Evolutionary conservation across 768 basidiomycete species (phyloP).

Genomic region (Kondoa malvinella): DNA sequence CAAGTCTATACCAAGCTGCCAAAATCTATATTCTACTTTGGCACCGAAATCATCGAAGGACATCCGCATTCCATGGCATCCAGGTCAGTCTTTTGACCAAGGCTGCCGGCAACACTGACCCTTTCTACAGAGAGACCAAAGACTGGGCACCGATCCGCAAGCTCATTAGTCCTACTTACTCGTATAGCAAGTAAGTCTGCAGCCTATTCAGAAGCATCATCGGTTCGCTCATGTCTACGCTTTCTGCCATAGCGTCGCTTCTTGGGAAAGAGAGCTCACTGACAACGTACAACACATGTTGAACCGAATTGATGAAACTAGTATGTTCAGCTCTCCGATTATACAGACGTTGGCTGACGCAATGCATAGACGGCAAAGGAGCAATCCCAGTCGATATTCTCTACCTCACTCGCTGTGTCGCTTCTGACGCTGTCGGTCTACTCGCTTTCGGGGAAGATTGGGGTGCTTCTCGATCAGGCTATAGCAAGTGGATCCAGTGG

Average conservation of each 20-base stretch:
- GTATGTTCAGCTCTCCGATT: neutral
- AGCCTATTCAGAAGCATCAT: no score
- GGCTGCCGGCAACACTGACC: neutral
- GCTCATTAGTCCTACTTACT: neutral
- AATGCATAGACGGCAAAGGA: neutral
- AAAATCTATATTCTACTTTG: neutral
- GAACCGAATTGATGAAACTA: neutral
- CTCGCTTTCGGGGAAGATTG: neutral
- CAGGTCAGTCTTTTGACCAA: neutral
- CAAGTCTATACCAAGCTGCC: neutral
- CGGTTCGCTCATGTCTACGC: no score
- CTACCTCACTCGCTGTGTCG: neutral
- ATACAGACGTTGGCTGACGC: no score
- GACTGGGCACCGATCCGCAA: neutral
- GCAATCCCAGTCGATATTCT: neutral
- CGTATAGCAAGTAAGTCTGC: no score
- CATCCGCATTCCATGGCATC: neutral
- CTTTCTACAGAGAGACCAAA: neutral
- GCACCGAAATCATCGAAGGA: neutral
- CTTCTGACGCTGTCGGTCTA: neutral
- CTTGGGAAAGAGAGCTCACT: neutral
- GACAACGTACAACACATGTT: neutral
- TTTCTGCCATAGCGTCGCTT: neutral
- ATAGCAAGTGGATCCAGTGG: neutral
- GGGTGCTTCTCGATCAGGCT: neutral